A percentile compares a stretch with the other conserved stretches of the same genome.
Conservation (phyloP, 2,329 filamentous ascomycete genomes). For the Cladophialophora immunda region DNA sequence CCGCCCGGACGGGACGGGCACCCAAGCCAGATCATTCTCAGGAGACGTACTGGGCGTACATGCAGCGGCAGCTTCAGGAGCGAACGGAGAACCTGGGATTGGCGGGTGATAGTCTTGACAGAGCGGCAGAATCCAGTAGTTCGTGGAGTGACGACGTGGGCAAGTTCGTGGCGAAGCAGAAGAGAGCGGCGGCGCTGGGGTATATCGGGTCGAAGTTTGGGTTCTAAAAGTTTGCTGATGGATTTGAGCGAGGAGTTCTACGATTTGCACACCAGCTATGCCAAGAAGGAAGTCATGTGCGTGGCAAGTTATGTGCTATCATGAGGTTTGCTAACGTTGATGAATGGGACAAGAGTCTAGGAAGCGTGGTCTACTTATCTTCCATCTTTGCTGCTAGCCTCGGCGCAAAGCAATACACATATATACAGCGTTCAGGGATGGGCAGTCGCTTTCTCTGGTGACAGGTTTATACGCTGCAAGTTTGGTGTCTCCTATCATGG, state of each 20-base stretch:
- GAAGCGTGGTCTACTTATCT: background rate
- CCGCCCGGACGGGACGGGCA: constrained; percentile 48
- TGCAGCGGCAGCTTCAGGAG: constrained; percentile 87
- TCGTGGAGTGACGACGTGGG: constrained; percentile 88
- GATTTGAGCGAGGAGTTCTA: constrained; percentile 1
- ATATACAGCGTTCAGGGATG: background rate
- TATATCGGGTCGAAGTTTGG: constrained; percentile 55
- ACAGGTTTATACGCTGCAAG: background rate
- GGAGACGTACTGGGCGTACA: constrained; percentile 77
- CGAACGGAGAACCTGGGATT: constrained; percentile 85
- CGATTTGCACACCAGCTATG: background rate
- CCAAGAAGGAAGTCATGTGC: background rate
- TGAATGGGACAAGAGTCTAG: background rate
- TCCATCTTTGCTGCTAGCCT: background rate
- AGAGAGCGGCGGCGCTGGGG: constrained; percentile 81
- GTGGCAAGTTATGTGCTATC: background rate
- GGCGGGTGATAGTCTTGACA: constrained; percentile 85
- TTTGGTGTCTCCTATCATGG: background rate
- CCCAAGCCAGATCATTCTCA: constrained; percentile 50
- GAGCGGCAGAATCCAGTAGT: constrained; percentile 78
- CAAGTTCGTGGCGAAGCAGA: constrained; percentile 87
- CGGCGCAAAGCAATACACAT: background rate
- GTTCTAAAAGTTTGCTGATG: constrained; percentile 43
- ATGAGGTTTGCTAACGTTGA: background rate
- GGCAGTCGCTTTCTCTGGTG: background rate